Conservation (phyloP, 2,329 filamentous ascomycete genomes). For the Dothiorella sarmentorum region DNA sequence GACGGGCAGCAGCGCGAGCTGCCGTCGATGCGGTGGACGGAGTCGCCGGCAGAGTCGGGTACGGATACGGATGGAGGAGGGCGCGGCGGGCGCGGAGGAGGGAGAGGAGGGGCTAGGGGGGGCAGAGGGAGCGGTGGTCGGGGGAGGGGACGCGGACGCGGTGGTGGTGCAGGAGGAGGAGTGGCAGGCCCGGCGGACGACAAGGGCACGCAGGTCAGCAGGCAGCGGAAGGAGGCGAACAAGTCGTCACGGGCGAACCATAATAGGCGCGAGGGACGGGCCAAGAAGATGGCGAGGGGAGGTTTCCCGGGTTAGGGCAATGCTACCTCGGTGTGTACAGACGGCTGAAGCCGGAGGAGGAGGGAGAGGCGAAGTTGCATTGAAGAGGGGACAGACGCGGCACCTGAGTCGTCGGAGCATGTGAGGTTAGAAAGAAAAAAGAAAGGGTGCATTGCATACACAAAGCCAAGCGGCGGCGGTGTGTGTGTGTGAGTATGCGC, state of each 20-base stretch:
- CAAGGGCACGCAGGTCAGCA: slow-evolving; percentile 67
- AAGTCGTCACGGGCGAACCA: slow-evolving; percentile 84
- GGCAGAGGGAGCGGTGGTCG: slow-evolving; percentile 46
- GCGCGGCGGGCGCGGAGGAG: slow-evolving; percentile 36
- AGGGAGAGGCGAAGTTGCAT: neutral
- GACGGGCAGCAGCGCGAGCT: slow-evolving; percentile 64
- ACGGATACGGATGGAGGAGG: slow-evolving; percentile 50
- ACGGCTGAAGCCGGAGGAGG: slow-evolving; percentile 2
- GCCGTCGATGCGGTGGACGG: slow-evolving; percentile 62
- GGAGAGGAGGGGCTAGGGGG: slow-evolving; percentile 48
- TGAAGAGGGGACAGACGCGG: too few relatives aligned
- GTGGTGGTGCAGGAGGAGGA: slow-evolving; percentile 42
- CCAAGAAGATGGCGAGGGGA: slow-evolving; percentile 59
- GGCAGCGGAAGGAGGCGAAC: slow-evolving; percentile 75
- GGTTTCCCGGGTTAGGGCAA: slow-evolving; percentile 44
- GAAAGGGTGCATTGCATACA: neutral
- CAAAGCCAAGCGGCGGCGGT: neutral
- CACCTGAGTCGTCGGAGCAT: too few relatives aligned
- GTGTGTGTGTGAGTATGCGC: too few relatives aligned
- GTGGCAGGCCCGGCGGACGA: slow-evolving; percentile 65
- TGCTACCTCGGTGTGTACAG: neutral
- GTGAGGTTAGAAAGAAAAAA: neutral
- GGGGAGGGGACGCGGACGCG: slow-evolving; percentile 36
- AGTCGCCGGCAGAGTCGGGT: slow-evolving; percentile 52
- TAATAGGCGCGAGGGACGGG: slow-evolving; percentile 70